A percentile compares a stretch with the other conserved stretches of the same genome.
Evolutionary conservation across 169 alveolate species (phyloP).

Genomic region (Plasmodium cynomolgi): DNA sequence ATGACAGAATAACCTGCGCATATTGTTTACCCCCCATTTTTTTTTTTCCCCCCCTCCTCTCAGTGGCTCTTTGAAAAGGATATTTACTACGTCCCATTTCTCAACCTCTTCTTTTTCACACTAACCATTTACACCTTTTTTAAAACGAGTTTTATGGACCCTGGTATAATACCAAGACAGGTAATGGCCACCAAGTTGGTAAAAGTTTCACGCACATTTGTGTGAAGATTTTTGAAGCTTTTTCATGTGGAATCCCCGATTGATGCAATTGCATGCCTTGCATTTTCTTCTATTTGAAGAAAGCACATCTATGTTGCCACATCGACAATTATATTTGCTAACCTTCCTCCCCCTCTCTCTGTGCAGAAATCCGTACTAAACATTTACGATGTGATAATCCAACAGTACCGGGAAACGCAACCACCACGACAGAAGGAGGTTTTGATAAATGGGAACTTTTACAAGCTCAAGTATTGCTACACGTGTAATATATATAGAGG

Average conservation of each 20-base stretch:
- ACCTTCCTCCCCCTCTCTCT: not conserved
- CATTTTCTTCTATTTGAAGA: not conserved
- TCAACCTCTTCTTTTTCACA: conserved; percentile 39
- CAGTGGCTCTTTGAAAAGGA: conserved; percentile 73
- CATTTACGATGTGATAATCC: conserved; percentile 77
- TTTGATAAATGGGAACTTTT: conserved; percentile 80
- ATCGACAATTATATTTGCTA: not conserved
- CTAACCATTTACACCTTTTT: conserved; percentile 62
- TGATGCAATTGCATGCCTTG: not conserved
- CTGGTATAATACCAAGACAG: conserved; percentile 78
- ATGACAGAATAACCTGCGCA: not conserved
- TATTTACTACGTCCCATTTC: conserved; percentile 39
- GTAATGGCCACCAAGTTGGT: conserved; percentile 1
- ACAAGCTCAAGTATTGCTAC: conserved; percentile 87
- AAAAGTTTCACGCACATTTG: not conserved
- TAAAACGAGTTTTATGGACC: conserved; percentile 76
- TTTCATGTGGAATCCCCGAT: not conserved
- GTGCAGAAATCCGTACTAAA: conserved; percentile 62
- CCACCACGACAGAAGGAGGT: conserved; percentile 83
- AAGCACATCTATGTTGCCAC: not conserved
- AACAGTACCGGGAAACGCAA: conserved; percentile 76
- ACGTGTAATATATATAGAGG: conserved; percentile 91
- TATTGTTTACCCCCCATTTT: not conserved
- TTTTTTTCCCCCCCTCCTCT: conserved; percentile 7
- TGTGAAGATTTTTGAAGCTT: not conserved